Conservation (phyloP, 2,329 filamentous ascomycete genomes). For the Monosporascus sp. region DNA sequence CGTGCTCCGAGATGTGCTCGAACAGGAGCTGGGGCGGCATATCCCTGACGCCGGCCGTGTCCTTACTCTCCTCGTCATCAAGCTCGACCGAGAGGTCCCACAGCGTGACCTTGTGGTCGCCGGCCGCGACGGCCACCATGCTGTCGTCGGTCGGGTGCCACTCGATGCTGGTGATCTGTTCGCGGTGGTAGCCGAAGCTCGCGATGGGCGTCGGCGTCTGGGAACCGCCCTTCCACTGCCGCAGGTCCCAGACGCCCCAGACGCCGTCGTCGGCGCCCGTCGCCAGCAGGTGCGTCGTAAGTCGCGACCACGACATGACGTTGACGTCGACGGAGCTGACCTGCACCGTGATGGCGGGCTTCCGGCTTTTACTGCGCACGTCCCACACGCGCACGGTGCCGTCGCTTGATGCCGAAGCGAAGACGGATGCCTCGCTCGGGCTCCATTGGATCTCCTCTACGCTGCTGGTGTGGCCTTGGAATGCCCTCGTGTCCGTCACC, state of each 20-base stretch:
- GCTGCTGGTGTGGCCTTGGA: conserved; percentile 76
- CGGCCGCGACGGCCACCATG: conserved; percentile 86
- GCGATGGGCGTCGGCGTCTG: conserved; percentile 76
- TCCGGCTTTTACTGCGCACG: conserved; percentile 80
- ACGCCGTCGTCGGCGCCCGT: conserved; percentile 89
- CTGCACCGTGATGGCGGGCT: conserved; percentile 80
- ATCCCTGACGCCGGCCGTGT: conserved; percentile 79
- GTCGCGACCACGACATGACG: conserved; percentile 89
- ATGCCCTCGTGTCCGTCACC: conserved; percentile 78
- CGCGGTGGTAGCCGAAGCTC: conserved; percentile 90
- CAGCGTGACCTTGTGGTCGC: conserved; percentile 87
- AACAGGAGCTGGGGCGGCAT: conserved; percentile 93
- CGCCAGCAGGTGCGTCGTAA: conserved; percentile 84
- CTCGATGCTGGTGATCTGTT: conserved; percentile 92
- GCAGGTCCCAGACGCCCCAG: conserved; percentile 94
- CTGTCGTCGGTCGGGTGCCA: conserved; percentile 98
- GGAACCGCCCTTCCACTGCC: conserved; percentile 78
- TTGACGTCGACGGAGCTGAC: conserved; percentile 86
- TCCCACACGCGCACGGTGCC: conserved; percentile 97
- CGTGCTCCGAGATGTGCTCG: conserved; percentile 91
- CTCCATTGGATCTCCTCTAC: conserved; percentile 98
- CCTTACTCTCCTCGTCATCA: conserved; percentile 92
- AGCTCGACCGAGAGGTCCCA: conserved; percentile 97
- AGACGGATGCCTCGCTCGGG: conserved; percentile 86
- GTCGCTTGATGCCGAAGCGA: conserved; percentile 89